A percentile compares a stretch with the other conserved stretches of the same genome.
Evolutionary conservation across 495 filamentous ascomycete genomes (phyloP).

Genomic region (Podospora conica): DNA sequence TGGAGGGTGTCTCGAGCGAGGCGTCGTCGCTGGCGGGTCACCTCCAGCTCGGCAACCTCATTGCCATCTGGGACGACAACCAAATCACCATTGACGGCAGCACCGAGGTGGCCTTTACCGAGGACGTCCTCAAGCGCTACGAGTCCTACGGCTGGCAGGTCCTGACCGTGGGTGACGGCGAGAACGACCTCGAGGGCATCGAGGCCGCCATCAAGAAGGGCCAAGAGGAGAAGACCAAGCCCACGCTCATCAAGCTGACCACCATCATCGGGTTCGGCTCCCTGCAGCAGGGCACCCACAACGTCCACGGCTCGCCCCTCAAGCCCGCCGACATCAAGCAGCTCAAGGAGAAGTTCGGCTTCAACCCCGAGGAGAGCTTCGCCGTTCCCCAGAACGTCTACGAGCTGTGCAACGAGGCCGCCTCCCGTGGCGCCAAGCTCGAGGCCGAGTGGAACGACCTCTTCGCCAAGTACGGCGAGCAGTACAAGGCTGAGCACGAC

Average conservation of each 20-base stretch:
- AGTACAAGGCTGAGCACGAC: conserved; percentile 67
- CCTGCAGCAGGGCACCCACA: conserved; percentile 83
- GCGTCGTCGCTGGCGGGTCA: conserved; percentile 91
- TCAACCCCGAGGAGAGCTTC: conserved; percentile 91
- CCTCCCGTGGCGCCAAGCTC: conserved; percentile 75
- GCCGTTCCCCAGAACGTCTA: conserved; percentile 93
- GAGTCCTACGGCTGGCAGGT: conserved; percentile 98
- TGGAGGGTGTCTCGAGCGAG: conserved; percentile 96
- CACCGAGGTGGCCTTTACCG: conserved; percentile 92
- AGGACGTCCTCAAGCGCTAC: conserved; percentile 93
- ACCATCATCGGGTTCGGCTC: conserved; percentile 99
- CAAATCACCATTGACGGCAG: conserved; percentile 89
- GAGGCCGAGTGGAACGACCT: conserved; percentile 96
- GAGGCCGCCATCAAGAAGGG: conserved; percentile 81
- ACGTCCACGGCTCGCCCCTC: conserved; percentile 91
- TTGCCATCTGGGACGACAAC: conserved; percentile 97
- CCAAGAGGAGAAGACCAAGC: conserved; percentile 89
- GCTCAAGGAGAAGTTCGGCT: conserved; percentile 90
- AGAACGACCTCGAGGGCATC: conserved; percentile 82
- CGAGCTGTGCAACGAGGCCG: conserved; percentile 77
- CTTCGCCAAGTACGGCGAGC: conserved; percentile 72
- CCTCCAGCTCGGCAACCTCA: conserved; percentile 94
- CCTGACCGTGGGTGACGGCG: conserved; percentile 79
- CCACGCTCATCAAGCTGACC: conserved; percentile 90
- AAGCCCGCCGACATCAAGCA: conserved; percentile 88